A percentile compares a stretch with the other conserved stretches of the same genome.
phyloP scores from a whole-genome alignment of 306 rosid genomes.

The Trifolium pratense region DNA sequence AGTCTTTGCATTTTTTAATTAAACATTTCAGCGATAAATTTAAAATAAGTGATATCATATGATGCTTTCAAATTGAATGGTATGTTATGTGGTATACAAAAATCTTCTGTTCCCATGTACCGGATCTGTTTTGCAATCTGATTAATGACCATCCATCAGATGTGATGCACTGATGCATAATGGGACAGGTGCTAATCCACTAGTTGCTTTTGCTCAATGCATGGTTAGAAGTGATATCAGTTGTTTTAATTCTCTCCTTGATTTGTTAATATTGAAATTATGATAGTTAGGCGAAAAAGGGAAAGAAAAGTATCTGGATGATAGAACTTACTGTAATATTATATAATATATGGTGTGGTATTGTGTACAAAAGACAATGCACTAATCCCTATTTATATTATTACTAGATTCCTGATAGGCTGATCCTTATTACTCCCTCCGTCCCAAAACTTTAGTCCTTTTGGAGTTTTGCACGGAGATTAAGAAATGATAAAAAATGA shows the following conservation, averaged over 20 bases:
- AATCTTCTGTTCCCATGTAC: slow-evolving; percentile 1
- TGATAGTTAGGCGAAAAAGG: neutral
- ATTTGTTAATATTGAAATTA: neutral
- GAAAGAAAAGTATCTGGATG: neutral
- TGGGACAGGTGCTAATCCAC: slow-evolving; percentile 13
- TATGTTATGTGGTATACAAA: slow-evolving; percentile 1
- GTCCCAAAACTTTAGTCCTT: no score
- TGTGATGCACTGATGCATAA: slow-evolving; percentile 31
- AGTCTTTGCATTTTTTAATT: slow-evolving; percentile 22
- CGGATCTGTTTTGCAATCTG: slow-evolving; percentile 1
- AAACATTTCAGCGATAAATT: slow-evolving; percentile 21
- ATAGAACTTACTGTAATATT: neutral
- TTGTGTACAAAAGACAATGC: neutral
- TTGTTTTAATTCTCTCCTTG: slow-evolving; percentile 6
- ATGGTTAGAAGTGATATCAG: neutral
- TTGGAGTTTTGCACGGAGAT: no score
- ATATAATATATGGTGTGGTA: slow-evolving; percentile 1
- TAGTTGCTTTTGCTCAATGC: slow-evolving; percentile 1
- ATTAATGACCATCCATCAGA: slow-evolving; percentile 2
- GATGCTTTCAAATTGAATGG: slow-evolving; percentile 28
- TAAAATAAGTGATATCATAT: neutral
- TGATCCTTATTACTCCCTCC: no score
- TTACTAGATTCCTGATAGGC: slow-evolving; percentile 8
- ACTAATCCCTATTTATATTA: neutral
- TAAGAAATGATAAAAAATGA: no score